These are phyloP conservation scores for Daldinia sp. DNA, from an alignment of 2,329 filamentous ascomycete genomes.

Conservation along the genomic window DNA sequence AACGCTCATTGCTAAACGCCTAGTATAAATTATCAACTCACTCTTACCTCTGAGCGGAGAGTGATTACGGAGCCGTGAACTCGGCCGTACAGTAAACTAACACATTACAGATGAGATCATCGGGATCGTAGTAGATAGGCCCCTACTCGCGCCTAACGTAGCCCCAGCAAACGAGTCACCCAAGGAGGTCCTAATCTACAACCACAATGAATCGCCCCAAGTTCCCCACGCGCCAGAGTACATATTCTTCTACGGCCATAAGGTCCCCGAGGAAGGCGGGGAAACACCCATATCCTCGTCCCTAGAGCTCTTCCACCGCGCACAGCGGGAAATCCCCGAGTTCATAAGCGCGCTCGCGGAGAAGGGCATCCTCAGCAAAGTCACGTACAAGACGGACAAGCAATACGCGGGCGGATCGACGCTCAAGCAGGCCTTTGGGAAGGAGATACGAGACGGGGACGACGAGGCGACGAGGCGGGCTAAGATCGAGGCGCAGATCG, in stretches of 20 bases:
- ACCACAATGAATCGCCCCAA: slow-evolving; percentile 64
- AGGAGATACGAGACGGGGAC: slow-evolving; percentile 59
- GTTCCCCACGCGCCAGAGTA: slow-evolving; percentile 65
- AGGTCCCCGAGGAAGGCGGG: slow-evolving; percentile 54
- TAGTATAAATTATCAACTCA: neutral
- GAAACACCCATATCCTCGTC: slow-evolving; percentile 62
- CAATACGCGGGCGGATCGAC: slow-evolving; percentile 62
- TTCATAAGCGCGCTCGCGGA: slow-evolving; percentile 58
- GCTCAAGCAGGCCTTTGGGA: slow-evolving; percentile 59
- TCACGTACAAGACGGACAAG: slow-evolving; percentile 58
- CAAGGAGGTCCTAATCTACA: slow-evolving; percentile 62
- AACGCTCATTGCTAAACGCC: neutral
- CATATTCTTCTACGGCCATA: slow-evolving; percentile 62
- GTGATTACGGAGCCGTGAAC: neutral
- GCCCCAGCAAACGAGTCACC: slow-evolving; percentile 61
- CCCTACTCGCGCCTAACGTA: slow-evolving; percentile 47
- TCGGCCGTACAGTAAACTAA: slow-evolving; percentile 16
- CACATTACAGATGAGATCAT: slow-evolving; percentile 59
- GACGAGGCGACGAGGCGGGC: slow-evolving; percentile 55
- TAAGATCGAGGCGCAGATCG: slow-evolving; percentile 64
- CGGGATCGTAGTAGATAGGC: slow-evolving; percentile 62
- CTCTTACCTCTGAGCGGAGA: neutral
- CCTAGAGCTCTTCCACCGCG: slow-evolving; percentile 60
- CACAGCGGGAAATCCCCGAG: slow-evolving; percentile 60
- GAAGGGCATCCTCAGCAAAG: slow-evolving; percentile 56